These are phyloP conservation scores for Daphne laureola DNA, from an alignment of 441 rosid genomes.

Conservation along the genomic window DNA sequence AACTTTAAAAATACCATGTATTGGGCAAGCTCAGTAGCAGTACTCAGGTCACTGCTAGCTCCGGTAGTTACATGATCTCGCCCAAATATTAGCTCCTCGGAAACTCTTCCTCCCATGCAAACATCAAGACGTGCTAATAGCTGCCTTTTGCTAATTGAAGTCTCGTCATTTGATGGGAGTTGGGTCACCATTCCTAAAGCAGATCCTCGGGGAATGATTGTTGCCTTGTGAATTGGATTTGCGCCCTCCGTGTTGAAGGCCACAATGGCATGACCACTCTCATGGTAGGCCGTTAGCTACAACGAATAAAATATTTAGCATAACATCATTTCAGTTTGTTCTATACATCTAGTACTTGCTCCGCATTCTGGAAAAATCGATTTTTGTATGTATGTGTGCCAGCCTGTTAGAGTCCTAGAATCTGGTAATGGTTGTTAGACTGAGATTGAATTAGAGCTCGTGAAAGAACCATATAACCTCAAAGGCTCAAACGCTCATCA, in stretches of 20 bases:
- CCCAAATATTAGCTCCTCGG: slow-evolving; percentile 97
- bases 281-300: slow-evolving; percentile 98
- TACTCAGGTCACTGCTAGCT: slow-evolving; percentile 86
- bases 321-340: no score
- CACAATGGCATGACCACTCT: slow-evolving; percentile 97
- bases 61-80: slow-evolving; percentile 87
- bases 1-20: slow-evolving; percentile 58
- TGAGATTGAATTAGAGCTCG: no score
- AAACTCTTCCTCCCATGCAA: slow-evolving; percentile 99
- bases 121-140: slow-evolving; percentile 94
- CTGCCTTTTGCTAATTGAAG: slow-evolving; percentile 91
- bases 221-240: slow-evolving; percentile 96
- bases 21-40: slow-evolving; percentile 94
- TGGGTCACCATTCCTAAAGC: slow-evolving; percentile 99
- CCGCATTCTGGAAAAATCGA: background rate
- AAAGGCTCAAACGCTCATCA: no score
- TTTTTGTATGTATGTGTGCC: no score
- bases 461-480: no score
- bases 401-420: no score
- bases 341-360: no score
- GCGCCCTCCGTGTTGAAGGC: slow-evolving; percentile 91
- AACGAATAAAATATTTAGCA: background rate
- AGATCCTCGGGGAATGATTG: slow-evolving; percentile 97
- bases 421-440: no score
- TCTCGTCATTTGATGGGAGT: slow-evolving; percentile 92